Evolutionary conservation across 73 alveolate genomes (phyloP).

Genomic region (Symbiodinium natans): DNA sequence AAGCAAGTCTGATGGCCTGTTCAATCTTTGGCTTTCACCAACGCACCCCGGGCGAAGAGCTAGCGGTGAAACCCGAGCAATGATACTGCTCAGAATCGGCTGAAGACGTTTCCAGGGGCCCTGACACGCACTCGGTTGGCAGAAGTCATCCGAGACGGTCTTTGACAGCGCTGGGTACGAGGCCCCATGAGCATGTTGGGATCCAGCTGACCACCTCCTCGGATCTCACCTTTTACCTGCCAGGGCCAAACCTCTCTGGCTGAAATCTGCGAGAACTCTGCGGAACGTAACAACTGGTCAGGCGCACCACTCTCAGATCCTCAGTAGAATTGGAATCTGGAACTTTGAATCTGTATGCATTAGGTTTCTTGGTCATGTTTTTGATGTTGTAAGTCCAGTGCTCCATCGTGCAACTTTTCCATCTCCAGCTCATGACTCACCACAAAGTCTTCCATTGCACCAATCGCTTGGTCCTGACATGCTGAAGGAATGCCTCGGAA

Average conservation of each 20-base stretch:
- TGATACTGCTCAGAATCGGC: conserved; percentile 27
- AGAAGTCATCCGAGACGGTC: too few species aligned
- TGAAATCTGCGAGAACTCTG: too few species aligned
- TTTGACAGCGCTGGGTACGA: neutral
- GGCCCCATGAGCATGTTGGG: conserved; percentile 59
- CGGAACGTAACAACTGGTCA: neutral
- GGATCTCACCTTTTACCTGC: conserved; percentile 35
- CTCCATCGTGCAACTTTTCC: conserved; percentile 56
- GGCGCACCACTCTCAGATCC: conserved; percentile 37
- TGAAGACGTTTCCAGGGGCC: conserved; percentile 39
- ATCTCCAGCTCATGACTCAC: conserved; percentile 41
- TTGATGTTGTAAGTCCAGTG: neutral
- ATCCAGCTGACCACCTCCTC: conserved; percentile 65
- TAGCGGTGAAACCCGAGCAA: too few species aligned
- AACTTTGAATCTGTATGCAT: too few species aligned
- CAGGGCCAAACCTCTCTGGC: too few species aligned
- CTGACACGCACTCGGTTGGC: neutral
- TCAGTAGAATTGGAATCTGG: neutral
- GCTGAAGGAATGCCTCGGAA: too few species aligned
- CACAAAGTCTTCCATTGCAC: conserved; percentile 77
- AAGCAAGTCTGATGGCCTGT: too few species aligned
- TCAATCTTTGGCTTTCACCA: too few species aligned
- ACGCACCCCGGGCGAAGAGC: too few species aligned
- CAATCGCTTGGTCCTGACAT: conserved; percentile 39
- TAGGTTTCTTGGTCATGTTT: too few species aligned